These are phyloP conservation scores for Dipodascopsis uninucleata DNA, from an alignment of 805 yeast species.

Conservation along the genomic window DNA sequence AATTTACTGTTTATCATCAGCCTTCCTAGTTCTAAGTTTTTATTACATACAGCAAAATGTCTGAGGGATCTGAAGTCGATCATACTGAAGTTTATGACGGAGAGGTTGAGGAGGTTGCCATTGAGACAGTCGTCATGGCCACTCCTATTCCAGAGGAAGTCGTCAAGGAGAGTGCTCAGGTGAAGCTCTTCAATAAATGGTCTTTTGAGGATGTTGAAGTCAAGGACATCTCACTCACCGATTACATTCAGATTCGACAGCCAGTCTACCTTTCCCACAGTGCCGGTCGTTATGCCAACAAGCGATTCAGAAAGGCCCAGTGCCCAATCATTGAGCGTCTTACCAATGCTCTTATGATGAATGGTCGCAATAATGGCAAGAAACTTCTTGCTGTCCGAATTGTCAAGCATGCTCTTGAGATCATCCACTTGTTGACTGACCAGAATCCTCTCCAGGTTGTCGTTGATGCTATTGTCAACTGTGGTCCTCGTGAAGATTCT, in stretches of 20 bases:
- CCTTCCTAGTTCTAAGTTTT: no score
- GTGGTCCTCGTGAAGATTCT: conserved; percentile 99
- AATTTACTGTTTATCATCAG: no score
- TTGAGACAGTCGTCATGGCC: conserved; percentile 37
- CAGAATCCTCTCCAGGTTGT: conserved; percentile 99
- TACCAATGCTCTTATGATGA: conserved; percentile 99
- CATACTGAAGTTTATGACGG: conserved; percentile 16
- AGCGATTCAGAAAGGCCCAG: conserved; percentile 99
- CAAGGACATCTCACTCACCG: conserved; percentile 96
- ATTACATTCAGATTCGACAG: conserved; percentile 95
- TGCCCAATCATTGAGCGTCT: conserved; percentile 99
- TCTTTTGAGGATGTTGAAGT: conserved; percentile 96
- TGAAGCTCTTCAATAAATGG: conserved; percentile 99
- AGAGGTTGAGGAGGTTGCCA: conserved; percentile 17
- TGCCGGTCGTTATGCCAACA: conserved; percentile 98
- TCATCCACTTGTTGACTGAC: conserved; percentile 94
- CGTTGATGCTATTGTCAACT: conserved; percentile 99
- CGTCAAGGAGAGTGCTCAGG: conserved; percentile 91
- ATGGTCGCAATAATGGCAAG: conserved; percentile 99
- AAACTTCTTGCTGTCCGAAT: conserved; percentile 99
- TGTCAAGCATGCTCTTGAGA: conserved; percentile 98
- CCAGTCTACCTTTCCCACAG: conserved; percentile 98
- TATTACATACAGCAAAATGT: conserved; percentile 9
- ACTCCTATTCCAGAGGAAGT: conserved; percentile 96
- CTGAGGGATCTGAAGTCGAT: conserved; percentile 20